Evolutionary conservation across 1,284 basidiomycete genomes (phyloP).

Genomic region (Rhodotorula glutinis): DNA sequence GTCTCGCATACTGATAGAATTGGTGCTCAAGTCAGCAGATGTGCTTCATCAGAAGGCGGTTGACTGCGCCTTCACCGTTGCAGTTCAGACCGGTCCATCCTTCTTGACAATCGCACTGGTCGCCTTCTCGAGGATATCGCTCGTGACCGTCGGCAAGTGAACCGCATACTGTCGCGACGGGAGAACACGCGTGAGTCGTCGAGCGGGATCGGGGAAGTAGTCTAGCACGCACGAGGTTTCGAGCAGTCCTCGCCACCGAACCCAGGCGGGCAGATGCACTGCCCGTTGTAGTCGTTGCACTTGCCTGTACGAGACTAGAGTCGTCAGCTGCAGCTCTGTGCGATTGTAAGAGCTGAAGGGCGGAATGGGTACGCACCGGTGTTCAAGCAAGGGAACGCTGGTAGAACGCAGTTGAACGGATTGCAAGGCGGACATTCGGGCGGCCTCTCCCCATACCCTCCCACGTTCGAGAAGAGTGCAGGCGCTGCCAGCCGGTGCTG

Average conservation of each 20-base stretch:
- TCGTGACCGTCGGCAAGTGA: conserved; percentile 84
- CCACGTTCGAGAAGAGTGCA: background rate
- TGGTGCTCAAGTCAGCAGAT: too few relatives aligned
- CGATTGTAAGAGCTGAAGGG: too few relatives aligned
- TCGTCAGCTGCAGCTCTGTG: background rate
- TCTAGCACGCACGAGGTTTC: conserved; percentile 63
- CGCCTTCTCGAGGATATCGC: conserved; percentile 70
- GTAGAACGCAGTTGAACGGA: conserved; percentile 42
- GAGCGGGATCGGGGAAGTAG: background rate
- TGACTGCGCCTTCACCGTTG: conserved; percentile 63
- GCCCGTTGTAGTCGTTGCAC: conserved; percentile 82
- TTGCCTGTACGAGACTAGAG: conserved; percentile 53
- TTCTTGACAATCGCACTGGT: conserved; percentile 80
- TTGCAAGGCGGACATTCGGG: conserved; percentile 43
- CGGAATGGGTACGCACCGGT: conserved; percentile 37
- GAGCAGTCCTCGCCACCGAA: conserved; percentile 89
- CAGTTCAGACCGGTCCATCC: conserved; percentile 96
- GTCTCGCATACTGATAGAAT: conserved; percentile 69
- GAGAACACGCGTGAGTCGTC: background rate
- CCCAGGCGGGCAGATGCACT: conserved; percentile 83
- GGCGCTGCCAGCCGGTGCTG: background rate
- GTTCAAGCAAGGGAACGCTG: conserved; percentile 38
- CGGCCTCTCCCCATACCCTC: conserved; percentile 4
- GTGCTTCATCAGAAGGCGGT: too few relatives aligned
- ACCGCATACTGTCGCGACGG: conserved; percentile 59